Base-by-base conservation (phyloP, 148 eudicot genomes). In the Fagopyrum esculentum region DNA sequence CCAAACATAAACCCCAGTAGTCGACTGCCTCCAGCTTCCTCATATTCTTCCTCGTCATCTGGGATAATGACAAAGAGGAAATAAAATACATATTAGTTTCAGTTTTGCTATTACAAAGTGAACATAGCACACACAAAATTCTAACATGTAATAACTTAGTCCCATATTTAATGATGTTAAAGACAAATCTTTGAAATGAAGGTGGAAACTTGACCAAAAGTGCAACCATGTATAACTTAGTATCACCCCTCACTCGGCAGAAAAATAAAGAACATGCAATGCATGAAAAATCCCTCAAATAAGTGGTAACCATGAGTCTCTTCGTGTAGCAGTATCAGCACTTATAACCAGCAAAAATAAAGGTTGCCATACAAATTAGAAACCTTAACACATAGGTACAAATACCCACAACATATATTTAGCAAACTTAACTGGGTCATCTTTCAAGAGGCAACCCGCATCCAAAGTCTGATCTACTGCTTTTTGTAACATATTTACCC, bases 21-120 rank as follows among this genome's bases (percentile, higher is more conserved):
- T 55, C 91, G 90, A 76, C 85, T 92, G 46, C 92, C 94, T 63
- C 92, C 92, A 51, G 82, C 88, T 80, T 91, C 98, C 78, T 93
- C 98, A 45, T 85, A 86, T 74, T 91, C 97, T n/a, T 93, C 98
- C 59, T 91, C 98, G 50, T 91, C 97, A 82, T 91, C 98, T 95
- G 83, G 40, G 75, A 77, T 48, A 66, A 30, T 13, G 12, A 51
- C 30, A 79, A 35, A 57, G 66, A 45, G 16, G 56, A 40, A 30
- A 76, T 40, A 51, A 73, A 44, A 43, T 35, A 10, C 57, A 9
- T 52, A 77, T 61, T 16, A 61, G 43, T 60, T 22, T 17, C 4
- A 73, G 52, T 11, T 29, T 19, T 13, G 8, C 4, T 29, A 29
- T 49, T 19, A 7, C 26, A 50, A 72, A 49, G 51, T 72, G 16